Conservation (phyloP, 495 filamentous ascomycete species). For the Hamigera avellanea region DNA sequence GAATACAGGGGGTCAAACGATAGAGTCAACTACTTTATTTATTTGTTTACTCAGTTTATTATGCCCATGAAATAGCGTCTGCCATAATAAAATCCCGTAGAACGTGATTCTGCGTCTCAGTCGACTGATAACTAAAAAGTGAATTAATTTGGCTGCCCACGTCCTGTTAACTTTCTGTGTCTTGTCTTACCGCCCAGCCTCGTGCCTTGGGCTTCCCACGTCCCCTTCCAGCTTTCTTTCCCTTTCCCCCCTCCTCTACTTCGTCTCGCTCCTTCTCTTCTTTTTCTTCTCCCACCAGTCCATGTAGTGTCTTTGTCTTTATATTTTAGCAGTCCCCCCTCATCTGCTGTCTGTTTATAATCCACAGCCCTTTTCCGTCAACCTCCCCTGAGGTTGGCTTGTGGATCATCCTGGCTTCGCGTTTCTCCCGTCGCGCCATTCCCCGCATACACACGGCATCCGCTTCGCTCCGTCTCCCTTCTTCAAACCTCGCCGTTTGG, state of each 20-base stretch:
- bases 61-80: no score
- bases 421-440: constrained; percentile 19
- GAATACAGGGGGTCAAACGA: no score
- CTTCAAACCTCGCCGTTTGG: no score
- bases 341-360: neutral
- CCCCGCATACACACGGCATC: constrained; percentile 21
- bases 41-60: no score
- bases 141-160: no score
- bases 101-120: no score
- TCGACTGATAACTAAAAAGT: no score
- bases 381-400: constrained; percentile 14
- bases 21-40: no score
- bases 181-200: constrained; percentile 12
- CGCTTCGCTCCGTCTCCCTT: constrained; percentile 14
- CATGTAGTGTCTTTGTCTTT: neutral
- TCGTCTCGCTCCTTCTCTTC: neutral
- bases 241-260: neutral
- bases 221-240: neutral
- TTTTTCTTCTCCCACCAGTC: neutral
- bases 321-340: neutral
- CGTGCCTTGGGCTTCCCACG: constrained; percentile 38
- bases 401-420: constrained; percentile 26
- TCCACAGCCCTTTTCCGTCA: neutral
- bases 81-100: no score
- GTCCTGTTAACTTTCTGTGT: no score